A percentile compares a stretch with the other conserved stretches of the same genome.
phyloP scores from a whole-genome alignment of 2,329 filamentous ascomycete genomes.

The Beauveria asiatica region DNA sequence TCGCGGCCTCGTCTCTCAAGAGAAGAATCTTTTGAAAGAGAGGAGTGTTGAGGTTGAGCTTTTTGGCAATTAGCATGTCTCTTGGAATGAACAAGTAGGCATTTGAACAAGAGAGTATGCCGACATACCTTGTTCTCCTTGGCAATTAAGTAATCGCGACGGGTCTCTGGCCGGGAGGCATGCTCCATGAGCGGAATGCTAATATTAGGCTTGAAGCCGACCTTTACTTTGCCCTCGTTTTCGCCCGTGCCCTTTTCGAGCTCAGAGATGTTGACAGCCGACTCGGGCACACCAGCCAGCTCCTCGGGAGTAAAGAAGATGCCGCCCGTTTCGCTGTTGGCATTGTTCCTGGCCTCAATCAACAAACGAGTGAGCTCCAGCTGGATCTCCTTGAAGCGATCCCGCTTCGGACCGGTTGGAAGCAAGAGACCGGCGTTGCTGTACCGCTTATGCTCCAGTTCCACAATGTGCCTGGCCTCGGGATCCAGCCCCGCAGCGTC shows the following conservation, averaged over 20 bases:
- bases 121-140: constrained; percentile 66
- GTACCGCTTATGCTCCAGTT: constrained; percentile 71
- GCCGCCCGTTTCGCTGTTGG: constrained; percentile 74
- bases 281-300: constrained; percentile 65
- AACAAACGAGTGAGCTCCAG: constrained; percentile 65
- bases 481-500: constrained; percentile 51
- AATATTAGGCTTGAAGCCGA: constrained; percentile 79
- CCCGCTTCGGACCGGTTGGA: constrained; percentile 58
- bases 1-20: constrained; percentile 69
- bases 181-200: constrained; percentile 72
- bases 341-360: constrained; percentile 69
- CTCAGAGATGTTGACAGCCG: constrained; percentile 53
- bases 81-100: too few species aligned
- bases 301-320: constrained; percentile 70
- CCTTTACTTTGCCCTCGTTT: constrained; percentile 64
- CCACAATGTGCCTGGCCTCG: constrained; percentile 63
- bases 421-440: constrained; percentile 68
- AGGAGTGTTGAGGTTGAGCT: constrained; percentile 60
- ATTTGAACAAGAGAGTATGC: not conserved
- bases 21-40: constrained; percentile 68
- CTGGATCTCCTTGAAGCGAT: constrained; percentile 82
- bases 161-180: constrained; percentile 59
- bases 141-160: constrained; percentile 59
- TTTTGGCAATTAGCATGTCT: constrained; percentile 1
- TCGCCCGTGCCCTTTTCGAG: constrained; percentile 65